Conservation (phyloP, 805 yeast genomes). For the Wickerhamomyces hampshirensis region DNA sequence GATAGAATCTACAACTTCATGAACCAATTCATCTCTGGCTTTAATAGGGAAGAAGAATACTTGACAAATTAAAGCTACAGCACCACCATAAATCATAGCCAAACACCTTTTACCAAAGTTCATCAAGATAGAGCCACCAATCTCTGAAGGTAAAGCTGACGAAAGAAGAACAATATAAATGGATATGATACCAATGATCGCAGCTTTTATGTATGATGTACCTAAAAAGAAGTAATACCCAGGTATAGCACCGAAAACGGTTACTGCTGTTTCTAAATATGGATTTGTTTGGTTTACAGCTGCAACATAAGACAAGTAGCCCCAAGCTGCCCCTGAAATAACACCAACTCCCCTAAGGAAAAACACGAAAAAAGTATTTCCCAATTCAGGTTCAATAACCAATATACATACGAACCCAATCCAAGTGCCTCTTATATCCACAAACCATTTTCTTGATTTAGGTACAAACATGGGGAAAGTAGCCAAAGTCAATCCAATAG, state of each 20-base stretch:
- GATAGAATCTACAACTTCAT: conserved; percentile 36
- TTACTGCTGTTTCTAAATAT: conserved; percentile 37
- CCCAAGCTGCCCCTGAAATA: conserved; percentile 45
- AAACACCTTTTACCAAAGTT: conserved; percentile 47
- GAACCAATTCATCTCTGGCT: conserved; percentile 40
- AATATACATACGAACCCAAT: conserved; percentile 48
- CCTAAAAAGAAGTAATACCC: conserved; percentile 42
- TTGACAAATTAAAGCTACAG: conserved; percentile 41
- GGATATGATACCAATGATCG: conserved; percentile 43
- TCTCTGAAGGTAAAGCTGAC: conserved; percentile 33
- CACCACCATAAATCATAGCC: conserved; percentile 48
- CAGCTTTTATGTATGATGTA: conserved; percentile 47
- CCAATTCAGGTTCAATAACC: conserved; percentile 46
- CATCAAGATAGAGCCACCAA: conserved; percentile 35
- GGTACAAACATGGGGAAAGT: conserved; percentile 50
- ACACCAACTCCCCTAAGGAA: conserved; percentile 45
- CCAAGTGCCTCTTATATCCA: conserved; percentile 46
- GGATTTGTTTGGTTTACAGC: conserved; percentile 36
- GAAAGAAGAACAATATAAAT: conserved; percentile 44
- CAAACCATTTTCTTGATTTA: conserved; percentile 42
- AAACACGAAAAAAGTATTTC: conserved; percentile 44
- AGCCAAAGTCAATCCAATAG: conserved; percentile 39
- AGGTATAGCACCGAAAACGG: conserved; percentile 39
- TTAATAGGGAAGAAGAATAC: conserved; percentile 40
- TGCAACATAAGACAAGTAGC: conserved; percentile 41